Percentiles rank a stretch among this genome's conserved stretches.
phyloP scores from a whole-genome alignment of 768 basidiomycete species.

The Tephrocybe sp. region DNA sequence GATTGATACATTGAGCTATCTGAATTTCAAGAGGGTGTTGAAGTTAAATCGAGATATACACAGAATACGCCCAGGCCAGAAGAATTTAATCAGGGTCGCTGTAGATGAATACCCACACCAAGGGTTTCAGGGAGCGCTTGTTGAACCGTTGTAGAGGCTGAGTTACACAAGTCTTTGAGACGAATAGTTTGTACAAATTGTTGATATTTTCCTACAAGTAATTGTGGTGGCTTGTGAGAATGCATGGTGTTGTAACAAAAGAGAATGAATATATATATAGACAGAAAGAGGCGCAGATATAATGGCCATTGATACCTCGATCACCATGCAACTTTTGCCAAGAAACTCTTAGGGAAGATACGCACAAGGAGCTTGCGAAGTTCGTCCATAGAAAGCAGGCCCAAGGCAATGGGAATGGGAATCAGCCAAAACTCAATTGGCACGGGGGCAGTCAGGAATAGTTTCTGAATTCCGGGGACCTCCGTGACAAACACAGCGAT shows the following conservation, averaged over 20 bases:
- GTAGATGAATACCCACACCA: not conserved
- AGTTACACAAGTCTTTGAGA: too few relatives aligned
- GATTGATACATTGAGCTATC: constrained; percentile 4
- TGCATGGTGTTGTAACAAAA: too few relatives aligned
- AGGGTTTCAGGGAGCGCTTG: too few relatives aligned
- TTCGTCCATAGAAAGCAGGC: constrained; percentile 39
- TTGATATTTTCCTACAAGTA: too few relatives aligned
- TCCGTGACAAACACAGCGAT: constrained; percentile 42
- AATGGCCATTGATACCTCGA: not conserved
- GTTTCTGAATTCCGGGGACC: constrained; percentile 37
- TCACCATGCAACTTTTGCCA: constrained; percentile 17
- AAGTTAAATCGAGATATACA: constrained; percentile 12
- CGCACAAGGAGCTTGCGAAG: constrained; percentile 38
- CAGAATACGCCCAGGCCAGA: constrained; percentile 4
- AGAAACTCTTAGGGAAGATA: constrained; percentile 15
- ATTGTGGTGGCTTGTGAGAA: too few relatives aligned
- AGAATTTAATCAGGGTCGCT: constrained; percentile 4
- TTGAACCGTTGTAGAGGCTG: too few relatives aligned
- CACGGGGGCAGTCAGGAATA: constrained; percentile 41
- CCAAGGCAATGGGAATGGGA: constrained; percentile 41
- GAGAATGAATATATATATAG: too few relatives aligned
- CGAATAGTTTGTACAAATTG: too few relatives aligned
- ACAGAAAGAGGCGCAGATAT: too few relatives aligned
- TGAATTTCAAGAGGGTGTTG: constrained; percentile 7
- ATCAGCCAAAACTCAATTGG: constrained; percentile 48